Evolutionary conservation across 495 filamentous ascomycete genomes (phyloP), one percentile per base, ranked within the genome.

Genomic region (Annulohypoxylon bovei): DNA sequence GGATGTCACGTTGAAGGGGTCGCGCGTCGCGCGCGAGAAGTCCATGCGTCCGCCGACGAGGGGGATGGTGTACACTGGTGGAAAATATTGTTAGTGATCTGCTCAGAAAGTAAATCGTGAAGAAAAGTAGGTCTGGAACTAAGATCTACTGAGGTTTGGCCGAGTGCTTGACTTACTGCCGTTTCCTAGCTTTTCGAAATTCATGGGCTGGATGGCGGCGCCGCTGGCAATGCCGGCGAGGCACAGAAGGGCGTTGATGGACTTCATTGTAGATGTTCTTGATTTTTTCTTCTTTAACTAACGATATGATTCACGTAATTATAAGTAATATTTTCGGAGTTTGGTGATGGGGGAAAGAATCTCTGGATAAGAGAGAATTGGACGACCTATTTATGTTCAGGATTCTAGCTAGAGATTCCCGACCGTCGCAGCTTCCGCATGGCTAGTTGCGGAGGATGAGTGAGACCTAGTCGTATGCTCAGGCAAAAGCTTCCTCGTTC

Each of bases 61-160:
- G 58, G 69, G 69, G 58, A 71, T 53, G 33, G 63, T 67, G 58
- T 67, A 71, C 40, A 64, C 69, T 71, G 23, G 46, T n/a, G 33
- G 33, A 8, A 44, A 12, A 22, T 11, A 14, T 6, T 27, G 49
- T 67, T 61, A 61, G 65, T 20, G 12, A 12, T 12, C 7, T 54
- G 7, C 20, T 6, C 8, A 11, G 22, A 20, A 25, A 27, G 14
- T n/a, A 12, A 20, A 32, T 32, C 14, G 16, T 39, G 60, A 30
- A 16, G 30, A 40, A 32, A 44, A n/a, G n/a, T 40, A 7, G 23
- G 42, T 33, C 30, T 32, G 33, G 14, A n/a, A 4, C 30, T 46
- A 11, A 18, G 54, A 6, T 7, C 4, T 11, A 1, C 3, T 6
- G 28, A n/a, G 23, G 16, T 14, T 8, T 25, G 16, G 50, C 3